Base-by-base conservation (phyloP, 2,329 filamentous ascomycete species). In the Nemania sp. region DNA sequence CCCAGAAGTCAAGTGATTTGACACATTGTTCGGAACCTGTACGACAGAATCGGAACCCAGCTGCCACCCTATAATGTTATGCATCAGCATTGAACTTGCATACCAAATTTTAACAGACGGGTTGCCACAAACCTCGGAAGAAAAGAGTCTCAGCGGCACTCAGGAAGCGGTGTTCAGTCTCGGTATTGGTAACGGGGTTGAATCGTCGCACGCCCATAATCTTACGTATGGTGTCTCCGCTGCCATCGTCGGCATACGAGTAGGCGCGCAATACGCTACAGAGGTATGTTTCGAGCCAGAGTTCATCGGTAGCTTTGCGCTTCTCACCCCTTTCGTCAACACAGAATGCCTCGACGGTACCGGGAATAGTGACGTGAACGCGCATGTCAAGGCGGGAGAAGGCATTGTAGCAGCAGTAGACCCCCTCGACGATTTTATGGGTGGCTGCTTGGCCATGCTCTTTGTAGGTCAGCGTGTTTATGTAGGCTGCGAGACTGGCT, bases 341-440 rank as follows among this genome's bases (percentile, higher is more conserved):
- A 80, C 95, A 98, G 80, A 98, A 98, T 81, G 93, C 97, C 80
- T 99, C 95, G 60, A 99, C 93, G 10, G 93, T 96, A 68, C 96
- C 96, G 20, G 96, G 96, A 72, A 99, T 98, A 72, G 94, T 95
- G 67, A 99, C 95, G 78, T 98, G 94, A 13, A 99, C 95, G 69
- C 96, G 93, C 96, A 99, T 99, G 78, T 99, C 96, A 61, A 98
- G 87, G 72, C 97, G 89, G 5, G 96, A 98, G 81, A 99, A 98
- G 72, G 96, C 96, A 93, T 99, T 99, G 87, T 99, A 99, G 82
- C 96, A 99, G 82, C 96, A 98, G 82, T 98, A 98, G 45, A 97
- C 86, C 5, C 96, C 96, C 72, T 97, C 96, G 8, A 94, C 92
- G 66, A 98, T 96, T 83, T 98, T 98, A 78, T 92, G 89, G 68